These are phyloP conservation scores for Paramyrothecium roridum DNA, from an alignment of 2,329 filamentous ascomycete species.

Conservation along the genomic window DNA sequence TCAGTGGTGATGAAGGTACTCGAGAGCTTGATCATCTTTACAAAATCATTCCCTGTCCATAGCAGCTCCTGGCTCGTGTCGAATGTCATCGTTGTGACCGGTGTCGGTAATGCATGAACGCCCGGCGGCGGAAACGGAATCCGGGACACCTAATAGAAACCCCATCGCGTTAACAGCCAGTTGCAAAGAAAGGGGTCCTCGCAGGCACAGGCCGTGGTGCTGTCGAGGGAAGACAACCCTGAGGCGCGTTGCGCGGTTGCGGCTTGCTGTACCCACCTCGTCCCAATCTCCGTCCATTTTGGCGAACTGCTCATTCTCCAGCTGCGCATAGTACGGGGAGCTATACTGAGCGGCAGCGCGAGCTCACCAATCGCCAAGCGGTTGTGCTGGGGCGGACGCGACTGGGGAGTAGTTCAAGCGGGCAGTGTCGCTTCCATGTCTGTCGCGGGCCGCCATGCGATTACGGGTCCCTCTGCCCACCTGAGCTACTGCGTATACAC, in stretches of 20 bases:
- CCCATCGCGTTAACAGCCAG: no score
- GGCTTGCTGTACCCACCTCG: conserved; percentile 46
- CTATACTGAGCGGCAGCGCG: conserved; percentile 4
- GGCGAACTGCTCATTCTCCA: conserved; percentile 33
- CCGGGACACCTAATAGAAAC: conserved; percentile 64
- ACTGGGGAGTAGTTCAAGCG: not conserved
- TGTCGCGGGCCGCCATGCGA: not conserved
- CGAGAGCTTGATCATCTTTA: conserved; percentile 37
- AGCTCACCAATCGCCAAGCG: conserved; percentile 4
- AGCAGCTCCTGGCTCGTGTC: conserved; percentile 86
- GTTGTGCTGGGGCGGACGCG: not conserved
- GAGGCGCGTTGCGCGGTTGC: not conserved
- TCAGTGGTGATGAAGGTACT: not conserved
- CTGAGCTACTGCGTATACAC: not conserved
- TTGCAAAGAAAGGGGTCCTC: no score
- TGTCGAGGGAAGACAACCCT: no score
- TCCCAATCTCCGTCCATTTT: conserved; percentile 68
- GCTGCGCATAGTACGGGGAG: conserved; percentile 25
- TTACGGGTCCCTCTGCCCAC: not conserved
- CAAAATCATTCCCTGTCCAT: conserved; percentile 90
- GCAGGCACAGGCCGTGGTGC: not conserved
- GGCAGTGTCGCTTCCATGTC: not conserved
- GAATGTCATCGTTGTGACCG: conserved; percentile 79
- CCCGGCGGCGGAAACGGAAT: conserved; percentile 77
- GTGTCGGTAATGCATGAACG: conserved; percentile 65